phyloP scores from a whole-genome alignment of 192 early-diverging fungal species.

The Umbelopsis ramanniana region DNA sequence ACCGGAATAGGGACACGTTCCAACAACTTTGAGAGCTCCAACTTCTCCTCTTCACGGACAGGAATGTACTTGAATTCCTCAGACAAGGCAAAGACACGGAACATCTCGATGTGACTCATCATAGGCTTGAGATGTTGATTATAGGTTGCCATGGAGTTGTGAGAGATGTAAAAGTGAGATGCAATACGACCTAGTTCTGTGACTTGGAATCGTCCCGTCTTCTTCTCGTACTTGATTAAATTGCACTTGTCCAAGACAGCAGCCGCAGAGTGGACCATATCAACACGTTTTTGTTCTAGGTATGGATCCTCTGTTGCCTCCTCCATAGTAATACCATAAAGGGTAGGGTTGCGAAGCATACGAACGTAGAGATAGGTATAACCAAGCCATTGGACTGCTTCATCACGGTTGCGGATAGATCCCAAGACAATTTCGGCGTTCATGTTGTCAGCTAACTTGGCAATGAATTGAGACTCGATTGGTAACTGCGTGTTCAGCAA shows the following conservation, averaged over 20 bases:
- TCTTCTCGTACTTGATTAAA: slow-evolving; percentile 92
- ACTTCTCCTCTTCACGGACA: slow-evolving; percentile 92
- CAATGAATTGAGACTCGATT: slow-evolving; percentile 92
- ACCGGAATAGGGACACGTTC: slow-evolving; percentile 96
- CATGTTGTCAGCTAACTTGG: slow-evolving; percentile 88
- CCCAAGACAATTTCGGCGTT: slow-evolving; percentile 98
- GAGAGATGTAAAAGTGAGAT: slow-evolving; percentile 90
- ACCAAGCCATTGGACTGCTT: slow-evolving; percentile 95
- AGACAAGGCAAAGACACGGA: slow-evolving; percentile 86
- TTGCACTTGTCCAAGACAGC: slow-evolving; percentile 76
- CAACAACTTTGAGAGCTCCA: slow-evolving; percentile 84
- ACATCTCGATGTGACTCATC: slow-evolving; percentile 89
- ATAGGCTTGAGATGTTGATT: slow-evolving; percentile 82
- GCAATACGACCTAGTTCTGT: slow-evolving; percentile 95
- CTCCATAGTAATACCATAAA: slow-evolving; percentile 86
- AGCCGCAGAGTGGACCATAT: slow-evolving; percentile 82
- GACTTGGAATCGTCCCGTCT: slow-evolving; percentile 80
- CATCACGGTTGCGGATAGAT: slow-evolving; percentile 93
- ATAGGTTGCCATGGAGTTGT: slow-evolving; percentile 86
- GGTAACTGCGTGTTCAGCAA: slow-evolving; percentile 96
- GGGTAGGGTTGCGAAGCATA: slow-evolving; percentile 93
- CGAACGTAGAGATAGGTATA: slow-evolving; percentile 97
- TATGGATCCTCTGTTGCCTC: slow-evolving; percentile 80
- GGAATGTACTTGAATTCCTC: slow-evolving; percentile 95
- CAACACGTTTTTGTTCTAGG: slow-evolving; percentile 78